Percentiles rank a stretch among this genome's conserved stretches.
Conservation (phyloP, 2,329 filamentous ascomycete genomes). For the Leptoxyphium fumago region DNA sequence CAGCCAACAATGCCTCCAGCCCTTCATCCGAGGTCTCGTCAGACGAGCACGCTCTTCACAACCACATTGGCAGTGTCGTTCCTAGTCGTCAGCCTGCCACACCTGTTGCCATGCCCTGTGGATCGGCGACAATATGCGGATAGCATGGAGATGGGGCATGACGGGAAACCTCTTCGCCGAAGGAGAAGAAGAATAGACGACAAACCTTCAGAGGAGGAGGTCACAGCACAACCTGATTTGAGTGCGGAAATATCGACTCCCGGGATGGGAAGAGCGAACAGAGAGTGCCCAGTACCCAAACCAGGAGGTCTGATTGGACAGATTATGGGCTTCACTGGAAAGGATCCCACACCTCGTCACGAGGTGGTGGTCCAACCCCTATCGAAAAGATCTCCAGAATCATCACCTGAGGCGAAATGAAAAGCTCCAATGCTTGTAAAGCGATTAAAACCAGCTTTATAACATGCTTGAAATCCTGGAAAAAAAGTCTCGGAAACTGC, state of each 20-base stretch:
- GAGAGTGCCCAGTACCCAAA: constrained; percentile 88
- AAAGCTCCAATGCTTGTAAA: no score
- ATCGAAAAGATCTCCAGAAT: neutral
- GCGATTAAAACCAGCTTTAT: no score
- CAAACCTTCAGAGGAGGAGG: constrained; percentile 1
- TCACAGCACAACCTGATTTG: neutral
- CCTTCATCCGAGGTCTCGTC: constrained; percentile 83
- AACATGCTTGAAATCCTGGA: no score
- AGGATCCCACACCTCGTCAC: constrained; percentile 10
- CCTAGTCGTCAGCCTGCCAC: constrained; percentile 79
- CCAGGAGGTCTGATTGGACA: constrained; percentile 65
- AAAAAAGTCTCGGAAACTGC: no score
- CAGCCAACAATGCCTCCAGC: constrained; percentile 54
- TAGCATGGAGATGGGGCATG: constrained; percentile 22
- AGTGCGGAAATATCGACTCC: constrained; percentile 1
- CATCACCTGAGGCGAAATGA: no score
- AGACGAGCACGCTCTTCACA: constrained; percentile 87
- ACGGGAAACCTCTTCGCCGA: constrained; percentile 18
- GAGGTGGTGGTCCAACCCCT: constrained; percentile 16
- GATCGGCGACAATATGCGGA: constrained; percentile 62
- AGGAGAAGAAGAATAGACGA: constrained; percentile 25
- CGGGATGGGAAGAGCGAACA: constrained; percentile 23
- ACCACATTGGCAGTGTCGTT: constrained; percentile 84
- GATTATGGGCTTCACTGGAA: constrained; percentile 52
- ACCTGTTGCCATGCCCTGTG: constrained; percentile 81